These are phyloP conservation scores for Leccinum fibrillosum DNA, from an alignment of 768 basidiomycete species.

Conservation along the genomic window DNA sequence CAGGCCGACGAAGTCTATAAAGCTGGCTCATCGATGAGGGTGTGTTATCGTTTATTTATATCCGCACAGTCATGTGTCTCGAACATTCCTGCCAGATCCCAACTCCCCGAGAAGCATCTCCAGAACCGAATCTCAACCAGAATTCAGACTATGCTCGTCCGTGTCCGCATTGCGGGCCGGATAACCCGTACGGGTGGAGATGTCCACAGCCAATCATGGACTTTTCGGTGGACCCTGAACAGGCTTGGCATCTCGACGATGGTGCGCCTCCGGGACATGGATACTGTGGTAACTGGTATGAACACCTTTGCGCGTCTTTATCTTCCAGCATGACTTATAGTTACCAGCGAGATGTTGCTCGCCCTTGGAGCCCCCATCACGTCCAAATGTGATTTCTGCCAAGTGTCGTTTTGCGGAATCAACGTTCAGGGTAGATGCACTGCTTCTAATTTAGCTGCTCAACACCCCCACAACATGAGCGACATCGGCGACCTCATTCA, in stretches of 20 bases:
- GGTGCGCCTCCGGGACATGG: constrained; percentile 78
- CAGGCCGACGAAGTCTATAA: constrained; percentile 84
- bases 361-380: constrained; percentile 71
- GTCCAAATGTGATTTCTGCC: constrained; percentile 82
- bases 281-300: constrained; percentile 79
- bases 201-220: constrained; percentile 81
- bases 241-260: constrained; percentile 76
- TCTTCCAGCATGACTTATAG: neutral
- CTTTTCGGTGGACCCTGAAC: constrained; percentile 61
- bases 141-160: constrained; percentile 68
- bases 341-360: constrained; percentile 65
- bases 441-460: constrained; percentile 51
- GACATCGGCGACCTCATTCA: constrained; percentile 76
- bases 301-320: neutral
- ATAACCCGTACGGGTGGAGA: constrained; percentile 74
- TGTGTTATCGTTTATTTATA: constrained; percentile 34
- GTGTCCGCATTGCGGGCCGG: constrained; percentile 71
- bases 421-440: constrained; percentile 71
- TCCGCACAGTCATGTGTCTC: neutral
- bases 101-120: constrained; percentile 69
- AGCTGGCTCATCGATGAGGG: constrained; percentile 57
- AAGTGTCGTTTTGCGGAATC: constrained; percentile 80
- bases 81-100: constrained; percentile 53
- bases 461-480: constrained; percentile 67
- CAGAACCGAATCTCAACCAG: constrained; percentile 67